Percentiles rank a stretch among this genome's conserved stretches.
Conservation (phyloP, 1,139 yeast genomes). For the Zygosaccharomyces sapae region DNA sequence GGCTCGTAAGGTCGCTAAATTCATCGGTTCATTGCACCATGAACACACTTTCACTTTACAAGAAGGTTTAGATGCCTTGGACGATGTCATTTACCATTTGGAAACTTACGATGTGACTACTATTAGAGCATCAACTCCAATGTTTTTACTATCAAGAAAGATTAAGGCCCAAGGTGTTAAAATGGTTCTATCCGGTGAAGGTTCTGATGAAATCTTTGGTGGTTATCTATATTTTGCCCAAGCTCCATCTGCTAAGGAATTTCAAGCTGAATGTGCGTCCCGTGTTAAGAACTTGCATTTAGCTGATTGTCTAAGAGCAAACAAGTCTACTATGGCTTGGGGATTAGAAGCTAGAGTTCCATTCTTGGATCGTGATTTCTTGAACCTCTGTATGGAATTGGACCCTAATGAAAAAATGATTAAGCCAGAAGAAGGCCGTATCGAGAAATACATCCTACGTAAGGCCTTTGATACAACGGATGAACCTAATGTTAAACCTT, state of each 20-base stretch:
- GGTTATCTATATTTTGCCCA: conserved; percentile 96
- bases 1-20: conserved; percentile 93
- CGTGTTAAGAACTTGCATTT: conserved; percentile 96
- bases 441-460: conserved; percentile 92
- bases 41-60: conserved; percentile 95
- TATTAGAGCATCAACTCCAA: conserved; percentile 97
- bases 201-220: conserved; percentile 97
- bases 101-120: conserved; percentile 99
- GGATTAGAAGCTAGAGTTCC: conserved; percentile 99
- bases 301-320: conserved; percentile 97
- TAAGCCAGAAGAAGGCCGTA: conserved; percentile 59
- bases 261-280: conserved; percentile 92
- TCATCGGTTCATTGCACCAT: conserved; percentile 93
- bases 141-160: conserved; percentile 92
- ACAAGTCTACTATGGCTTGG: conserved; percentile 99
- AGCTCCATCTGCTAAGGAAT: conserved; percentile 88
- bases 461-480: conserved; percentile 92
- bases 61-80: conserved; percentile 93
- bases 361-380: conserved; percentile 88
- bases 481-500: conserved; percentile 65
- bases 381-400: conserved; percentile 90
- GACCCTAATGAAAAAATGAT: conserved; percentile 90
- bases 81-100: conserved; percentile 90
- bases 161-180: conserved; percentile 99
- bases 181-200: conserved; percentile 99